These are phyloP conservation scores for Anaeramoeba flamelloides DNA, from an alignment of 78 protist species.

Conservation along the genomic window DNA sequence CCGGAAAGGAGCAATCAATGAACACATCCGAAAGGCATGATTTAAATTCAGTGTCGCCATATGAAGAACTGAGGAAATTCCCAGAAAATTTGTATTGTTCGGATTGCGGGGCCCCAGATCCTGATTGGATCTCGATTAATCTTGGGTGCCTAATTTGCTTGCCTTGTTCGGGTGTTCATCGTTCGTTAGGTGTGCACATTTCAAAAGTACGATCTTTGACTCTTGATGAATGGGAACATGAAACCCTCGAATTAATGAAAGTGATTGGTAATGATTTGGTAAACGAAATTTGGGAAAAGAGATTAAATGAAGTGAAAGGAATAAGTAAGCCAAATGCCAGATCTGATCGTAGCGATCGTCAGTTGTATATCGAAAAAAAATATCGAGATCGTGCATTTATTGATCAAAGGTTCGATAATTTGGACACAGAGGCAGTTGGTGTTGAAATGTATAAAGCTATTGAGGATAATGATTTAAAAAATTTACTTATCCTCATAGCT, in stretches of 20 bases:
- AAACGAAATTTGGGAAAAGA: background rate
- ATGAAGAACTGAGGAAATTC: background rate
- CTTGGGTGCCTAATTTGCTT: background rate
- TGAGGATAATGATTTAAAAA: background rate
- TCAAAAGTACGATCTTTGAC: slow-evolving; percentile 1
- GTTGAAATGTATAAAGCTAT: background rate
- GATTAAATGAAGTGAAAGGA: background rate
- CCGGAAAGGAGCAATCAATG: background rate
- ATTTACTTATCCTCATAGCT: background rate
- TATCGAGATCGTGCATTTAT: background rate
- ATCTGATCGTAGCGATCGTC: background rate
- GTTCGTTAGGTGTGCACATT: background rate
- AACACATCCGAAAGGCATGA: background rate
- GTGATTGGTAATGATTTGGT: background rate
- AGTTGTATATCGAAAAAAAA: background rate
- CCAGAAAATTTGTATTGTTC: background rate
- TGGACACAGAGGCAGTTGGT: background rate
- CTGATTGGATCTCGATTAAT: slow-evolving; percentile 10
- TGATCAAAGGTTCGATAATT: background rate
- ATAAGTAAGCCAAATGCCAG: background rate
- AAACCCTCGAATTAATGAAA: background rate
- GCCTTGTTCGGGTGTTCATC: slow-evolving; percentile 2
- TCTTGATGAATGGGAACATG: background rate
- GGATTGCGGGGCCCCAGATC: background rate
- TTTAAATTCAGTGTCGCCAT: background rate